Conservation (phyloP, 2,329 filamentous ascomycete species). For the Nothophaeocryptopus gaeumannii region DNA sequence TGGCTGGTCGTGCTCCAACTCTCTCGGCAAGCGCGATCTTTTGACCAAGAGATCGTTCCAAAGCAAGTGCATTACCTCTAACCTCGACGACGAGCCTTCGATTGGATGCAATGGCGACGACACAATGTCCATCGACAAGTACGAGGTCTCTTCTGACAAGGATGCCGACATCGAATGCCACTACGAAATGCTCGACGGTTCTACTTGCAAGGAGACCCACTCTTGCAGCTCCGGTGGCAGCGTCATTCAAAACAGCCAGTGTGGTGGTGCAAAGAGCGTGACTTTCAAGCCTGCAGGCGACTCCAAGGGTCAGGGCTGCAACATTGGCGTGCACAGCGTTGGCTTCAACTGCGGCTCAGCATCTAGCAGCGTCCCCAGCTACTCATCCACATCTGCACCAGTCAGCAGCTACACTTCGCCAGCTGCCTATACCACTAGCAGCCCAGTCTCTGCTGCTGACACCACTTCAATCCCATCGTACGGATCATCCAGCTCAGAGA, state of each 20-base stretch:
- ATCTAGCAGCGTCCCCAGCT: slow-evolving; percentile 30
- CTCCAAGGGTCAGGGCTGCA: slow-evolving; percentile 49
- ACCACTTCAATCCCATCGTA: slow-evolving; percentile 13
- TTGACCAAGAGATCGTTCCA: slow-evolving; percentile 46
- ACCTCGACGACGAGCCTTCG: slow-evolving; percentile 44
- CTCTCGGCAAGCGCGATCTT: slow-evolving; percentile 58
- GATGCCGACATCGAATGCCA: slow-evolving; percentile 79
- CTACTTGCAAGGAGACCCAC: slow-evolving; percentile 73
- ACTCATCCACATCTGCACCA: slow-evolving; percentile 29
- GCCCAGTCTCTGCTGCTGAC: slow-evolving; percentile 16
- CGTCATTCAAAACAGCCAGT: slow-evolving; percentile 78
- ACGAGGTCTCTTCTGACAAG: slow-evolving; percentile 71
- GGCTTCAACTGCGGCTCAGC: slow-evolving; percentile 65
- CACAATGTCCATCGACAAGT: slow-evolving; percentile 70
- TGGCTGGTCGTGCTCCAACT: slow-evolving; percentile 67
- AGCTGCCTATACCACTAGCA: slow-evolving; percentile 23
- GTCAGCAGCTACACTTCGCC: slow-evolving; percentile 16
- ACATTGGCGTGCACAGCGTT: slow-evolving; percentile 70
- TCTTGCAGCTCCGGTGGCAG: slow-evolving; percentile 66
- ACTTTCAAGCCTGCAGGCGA: slow-evolving; percentile 56
- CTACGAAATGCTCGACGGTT: slow-evolving; percentile 82
- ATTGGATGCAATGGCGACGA: slow-evolving; percentile 49
- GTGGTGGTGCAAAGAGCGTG: slow-evolving; percentile 83
- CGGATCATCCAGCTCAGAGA: slow-evolving; percentile 16
- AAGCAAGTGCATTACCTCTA: slow-evolving; percentile 43